phyloP scores from a whole-genome alignment of 1,139 yeast genomes.

The Debaryomyces coudertii region DNA sequence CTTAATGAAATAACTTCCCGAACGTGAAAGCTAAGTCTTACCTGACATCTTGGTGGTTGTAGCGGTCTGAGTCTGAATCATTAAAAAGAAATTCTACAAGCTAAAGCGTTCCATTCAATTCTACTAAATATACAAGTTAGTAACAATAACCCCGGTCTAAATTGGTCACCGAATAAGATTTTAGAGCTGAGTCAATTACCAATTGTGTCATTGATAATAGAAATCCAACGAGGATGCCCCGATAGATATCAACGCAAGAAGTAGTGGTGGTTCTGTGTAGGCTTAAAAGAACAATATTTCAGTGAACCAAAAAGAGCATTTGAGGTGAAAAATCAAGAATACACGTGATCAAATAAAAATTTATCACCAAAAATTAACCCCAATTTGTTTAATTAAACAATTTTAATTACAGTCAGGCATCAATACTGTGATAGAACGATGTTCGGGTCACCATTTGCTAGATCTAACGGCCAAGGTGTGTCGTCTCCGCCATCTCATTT shows the following conservation, averaged over 20 bases:
- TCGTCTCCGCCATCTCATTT: conserved; percentile 46
- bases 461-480: conserved; percentile 29
- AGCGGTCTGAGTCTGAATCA: no score
- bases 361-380: conserved; percentile 2
- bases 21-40: neutral
- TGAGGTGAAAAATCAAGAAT: neutral
- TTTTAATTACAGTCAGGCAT: neutral
- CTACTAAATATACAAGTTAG: no score
- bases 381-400: neutral
- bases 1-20: no score
- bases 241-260: no score
- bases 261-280: neutral
- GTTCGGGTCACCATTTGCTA: conserved; percentile 46
- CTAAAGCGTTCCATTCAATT: no score
- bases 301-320: neutral
- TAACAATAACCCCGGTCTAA: no score
- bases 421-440: conserved; percentile 19
- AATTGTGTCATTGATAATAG: no score
- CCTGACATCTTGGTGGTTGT: no score
- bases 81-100: no score
- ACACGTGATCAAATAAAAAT: conserved; percentile 1
- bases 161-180: no score
- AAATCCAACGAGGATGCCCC: no score
- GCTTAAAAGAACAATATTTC: neutral
- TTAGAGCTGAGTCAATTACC: no score